Conservation (phyloP, 116 monocot species). For the Posidonia oceanica region DNA sequence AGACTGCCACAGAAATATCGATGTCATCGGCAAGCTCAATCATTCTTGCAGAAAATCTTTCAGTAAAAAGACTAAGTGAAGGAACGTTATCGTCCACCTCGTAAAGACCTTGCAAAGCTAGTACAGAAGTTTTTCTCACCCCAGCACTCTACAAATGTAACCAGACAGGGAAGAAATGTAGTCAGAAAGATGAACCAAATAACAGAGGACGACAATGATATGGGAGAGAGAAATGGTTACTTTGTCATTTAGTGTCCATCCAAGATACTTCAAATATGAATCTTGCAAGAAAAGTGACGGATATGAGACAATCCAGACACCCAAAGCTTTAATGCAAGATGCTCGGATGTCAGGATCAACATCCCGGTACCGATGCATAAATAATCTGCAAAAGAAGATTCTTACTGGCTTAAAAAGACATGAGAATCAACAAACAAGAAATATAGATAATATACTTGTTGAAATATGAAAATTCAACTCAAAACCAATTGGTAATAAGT, state of each 20-base stretch:
- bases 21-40: conserved; percentile 98
- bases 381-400: conserved; percentile 46
- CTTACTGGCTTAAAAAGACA: background rate
- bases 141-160: conserved; percentile 58
- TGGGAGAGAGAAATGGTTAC: background rate
- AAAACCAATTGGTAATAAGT: no score
- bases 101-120: conserved; percentile 77
- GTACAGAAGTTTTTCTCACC: conserved; percentile 83
- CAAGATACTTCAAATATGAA: conserved; percentile 93
- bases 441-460: background rate
- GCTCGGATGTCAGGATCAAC: conserved; percentile 84
- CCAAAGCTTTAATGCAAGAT: conserved; percentile 84
- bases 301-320: conserved; percentile 83
- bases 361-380: conserved; percentile 98
- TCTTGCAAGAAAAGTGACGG: conserved; percentile 97
- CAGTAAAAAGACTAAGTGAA: conserved; percentile 94
- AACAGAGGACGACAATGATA: background rate
- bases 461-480: no score
- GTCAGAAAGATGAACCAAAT: background rate
- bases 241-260: conserved; percentile 98
- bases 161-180: conserved; percentile 4
- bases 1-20: conserved; percentile 84
- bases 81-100: conserved; percentile 92
- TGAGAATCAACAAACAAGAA: conserved; percentile 2
- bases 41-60: conserved; percentile 89